These are phyloP conservation scores for Luffa aegyptiaca DNA, from an alignment of 306 rosid species.

Conservation along the genomic window DNA sequence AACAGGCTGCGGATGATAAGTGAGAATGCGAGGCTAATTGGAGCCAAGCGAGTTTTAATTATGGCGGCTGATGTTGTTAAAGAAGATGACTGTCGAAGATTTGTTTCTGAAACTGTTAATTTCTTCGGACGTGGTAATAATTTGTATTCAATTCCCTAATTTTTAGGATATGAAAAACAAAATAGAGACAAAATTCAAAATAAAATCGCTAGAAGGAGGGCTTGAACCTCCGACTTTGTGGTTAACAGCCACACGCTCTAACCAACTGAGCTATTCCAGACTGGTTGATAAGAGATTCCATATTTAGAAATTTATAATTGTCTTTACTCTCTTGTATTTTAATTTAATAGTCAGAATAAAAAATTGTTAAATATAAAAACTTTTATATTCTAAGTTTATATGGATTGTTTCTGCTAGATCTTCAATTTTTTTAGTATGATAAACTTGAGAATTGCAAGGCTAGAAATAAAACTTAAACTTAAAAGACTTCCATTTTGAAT, in stretches of 20 bases:
- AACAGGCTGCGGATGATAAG: constrained; percentile 45
- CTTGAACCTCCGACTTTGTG: constrained; percentile 16
- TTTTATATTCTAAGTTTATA: too few relatives aligned
- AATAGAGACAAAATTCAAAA: not conserved
- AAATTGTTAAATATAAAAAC: too few relatives aligned
- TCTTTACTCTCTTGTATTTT: not conserved
- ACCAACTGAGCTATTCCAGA: constrained; percentile 17
- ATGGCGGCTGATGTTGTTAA: constrained; percentile 88
- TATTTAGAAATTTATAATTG: too few relatives aligned
- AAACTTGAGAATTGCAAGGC: too few relatives aligned
- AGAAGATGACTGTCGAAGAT: constrained; percentile 77
- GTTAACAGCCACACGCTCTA: constrained; percentile 23
- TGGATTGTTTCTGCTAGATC: too few relatives aligned
- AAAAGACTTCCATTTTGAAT: too few relatives aligned
- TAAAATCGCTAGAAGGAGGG: not conserved
- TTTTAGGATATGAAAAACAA: too few relatives aligned
- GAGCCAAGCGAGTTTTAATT: constrained; percentile 58
- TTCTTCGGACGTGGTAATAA: constrained; percentile 59
- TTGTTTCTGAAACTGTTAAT: constrained; percentile 43
- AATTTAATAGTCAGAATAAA: not conserved
- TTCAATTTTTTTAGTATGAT: too few relatives aligned
- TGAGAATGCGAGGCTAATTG: constrained; percentile 55
- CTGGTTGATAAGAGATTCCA: too few relatives aligned
- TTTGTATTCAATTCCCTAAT: not conserved
- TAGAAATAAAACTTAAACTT: too few relatives aligned